These are phyloP conservation scores for Saccharomyces hybrid DNA, from an alignment of 1,139 yeast species.

Conservation along the genomic window DNA sequence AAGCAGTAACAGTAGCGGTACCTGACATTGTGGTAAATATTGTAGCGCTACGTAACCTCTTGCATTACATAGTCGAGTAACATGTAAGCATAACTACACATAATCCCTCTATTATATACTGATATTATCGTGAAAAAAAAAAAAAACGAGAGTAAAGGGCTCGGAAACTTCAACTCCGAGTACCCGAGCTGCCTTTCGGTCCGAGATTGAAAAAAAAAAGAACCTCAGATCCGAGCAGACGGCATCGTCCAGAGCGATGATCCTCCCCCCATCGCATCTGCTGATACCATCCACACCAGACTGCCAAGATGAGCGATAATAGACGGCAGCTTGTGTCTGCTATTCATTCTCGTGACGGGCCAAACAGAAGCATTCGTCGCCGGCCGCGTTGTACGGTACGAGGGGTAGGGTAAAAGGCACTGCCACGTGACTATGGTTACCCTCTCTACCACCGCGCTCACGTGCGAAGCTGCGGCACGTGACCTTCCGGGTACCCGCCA, in stretches of 20 bases:
- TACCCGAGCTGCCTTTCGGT: background rate
- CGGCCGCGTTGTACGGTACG: background rate
- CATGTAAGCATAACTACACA: background rate
- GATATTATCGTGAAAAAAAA: background rate
- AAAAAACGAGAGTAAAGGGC: background rate
- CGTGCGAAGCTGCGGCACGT: background rate
- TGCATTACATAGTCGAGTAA: background rate
- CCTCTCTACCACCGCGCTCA: background rate
- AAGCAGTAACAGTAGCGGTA: constrained; percentile 11
- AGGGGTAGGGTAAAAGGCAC: background rate
- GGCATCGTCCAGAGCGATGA: too few species aligned
- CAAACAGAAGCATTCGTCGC: background rate
- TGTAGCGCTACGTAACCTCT: background rate
- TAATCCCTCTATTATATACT: background rate
- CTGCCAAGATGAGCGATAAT: too few species aligned
- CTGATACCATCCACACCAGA: too few species aligned
- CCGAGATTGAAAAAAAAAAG: background rate
- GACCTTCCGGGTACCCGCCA: background rate
- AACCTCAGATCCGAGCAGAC: background rate
- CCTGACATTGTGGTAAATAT: background rate
- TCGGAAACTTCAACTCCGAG: background rate
- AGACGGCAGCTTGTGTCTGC: too few species aligned
- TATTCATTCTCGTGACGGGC: background rate
- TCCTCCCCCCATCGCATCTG: too few species aligned
- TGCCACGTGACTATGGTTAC: background rate